phyloP scores from a whole-genome alignment of 129 eudicot genomes.

The Tagetes erecta region DNA sequence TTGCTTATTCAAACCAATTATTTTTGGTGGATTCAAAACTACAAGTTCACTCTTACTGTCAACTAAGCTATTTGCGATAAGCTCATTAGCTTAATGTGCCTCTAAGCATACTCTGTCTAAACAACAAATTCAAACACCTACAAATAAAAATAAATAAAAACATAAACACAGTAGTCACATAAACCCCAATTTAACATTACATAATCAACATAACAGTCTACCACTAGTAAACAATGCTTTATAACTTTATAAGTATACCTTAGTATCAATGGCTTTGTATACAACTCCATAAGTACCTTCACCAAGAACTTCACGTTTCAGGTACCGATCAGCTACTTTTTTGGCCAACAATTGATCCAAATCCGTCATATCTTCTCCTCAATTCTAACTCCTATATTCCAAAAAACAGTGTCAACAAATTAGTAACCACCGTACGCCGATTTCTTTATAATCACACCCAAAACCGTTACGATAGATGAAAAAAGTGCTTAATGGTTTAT shows the following conservation, averaged over 20 bases:
- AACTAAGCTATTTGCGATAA: constrained; percentile 1
- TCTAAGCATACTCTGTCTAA: no score
- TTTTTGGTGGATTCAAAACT: background rate
- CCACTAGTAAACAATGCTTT: background rate
- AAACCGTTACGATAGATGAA: constrained; percentile 1
- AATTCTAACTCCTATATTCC: constrained; percentile 1
- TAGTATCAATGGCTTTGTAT: constrained; percentile 90
- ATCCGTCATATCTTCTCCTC: constrained; percentile 46
- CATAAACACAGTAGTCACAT: background rate
- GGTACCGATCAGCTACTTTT: constrained; percentile 87
- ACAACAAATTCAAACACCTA: background rate
- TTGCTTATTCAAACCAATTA: background rate
- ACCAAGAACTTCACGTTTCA: constrained; percentile 95
- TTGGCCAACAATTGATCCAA: constrained; percentile 49
- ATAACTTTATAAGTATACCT: constrained; percentile 45
- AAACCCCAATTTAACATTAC: constrained; percentile 24
- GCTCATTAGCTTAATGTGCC: background rate
- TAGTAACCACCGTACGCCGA: background rate
- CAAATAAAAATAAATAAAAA: background rate
- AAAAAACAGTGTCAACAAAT: constrained; percentile 2
- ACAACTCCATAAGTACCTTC: constrained; percentile 99
- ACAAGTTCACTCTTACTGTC: background rate
- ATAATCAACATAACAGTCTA: background rate
- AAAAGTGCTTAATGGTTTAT: background rate
- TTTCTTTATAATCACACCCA: constrained; percentile 10